Evolutionary conservation across 169 alveolate genomes (phyloP).

Genomic region (Cryptosporidium canis): DNA sequence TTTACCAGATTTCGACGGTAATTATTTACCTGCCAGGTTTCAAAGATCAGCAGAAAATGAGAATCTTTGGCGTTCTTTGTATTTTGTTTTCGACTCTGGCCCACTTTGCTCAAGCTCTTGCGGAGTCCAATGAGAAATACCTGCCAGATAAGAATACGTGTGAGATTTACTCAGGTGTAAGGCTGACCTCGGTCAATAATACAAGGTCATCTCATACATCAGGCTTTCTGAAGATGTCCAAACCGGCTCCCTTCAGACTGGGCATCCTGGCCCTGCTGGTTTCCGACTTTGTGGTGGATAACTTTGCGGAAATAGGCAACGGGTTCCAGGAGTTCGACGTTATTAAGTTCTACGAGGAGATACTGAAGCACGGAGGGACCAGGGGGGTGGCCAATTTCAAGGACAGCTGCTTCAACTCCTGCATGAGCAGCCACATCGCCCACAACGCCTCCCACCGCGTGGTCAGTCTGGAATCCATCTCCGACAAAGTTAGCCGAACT

Average conservation of each 20-base stretch:
- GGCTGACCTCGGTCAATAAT: background rate
- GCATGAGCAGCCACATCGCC: background rate
- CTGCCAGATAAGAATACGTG: background rate
- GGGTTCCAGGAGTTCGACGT: conserved; percentile 36
- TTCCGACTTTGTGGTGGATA: conserved; percentile 20
- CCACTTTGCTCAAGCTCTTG: background rate
- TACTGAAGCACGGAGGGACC: conserved; percentile 50
- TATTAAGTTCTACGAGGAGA: conserved; percentile 22
- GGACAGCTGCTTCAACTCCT: conserved; percentile 14
- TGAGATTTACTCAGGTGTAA: background rate
- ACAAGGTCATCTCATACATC: conserved; percentile 23
- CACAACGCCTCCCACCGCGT: background rate
- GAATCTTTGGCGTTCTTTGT: background rate
- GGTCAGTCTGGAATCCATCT: background rate
- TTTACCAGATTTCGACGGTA: background rate
- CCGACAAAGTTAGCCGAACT: background rate
- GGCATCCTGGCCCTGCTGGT: conserved; percentile 34
- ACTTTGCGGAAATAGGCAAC: conserved; percentile 9
- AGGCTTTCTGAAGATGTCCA: background rate
- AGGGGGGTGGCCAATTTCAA: conserved; percentile 3
- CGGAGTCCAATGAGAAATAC: background rate
- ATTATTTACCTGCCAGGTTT: background rate
- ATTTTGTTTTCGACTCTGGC: background rate
- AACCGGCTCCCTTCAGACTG: conserved; percentile 65
- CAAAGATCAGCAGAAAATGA: background rate